Base-by-base conservation (phyloP, 352 stramenopile genomes). In the Thalassiosira livingstoniorum region DNA sequence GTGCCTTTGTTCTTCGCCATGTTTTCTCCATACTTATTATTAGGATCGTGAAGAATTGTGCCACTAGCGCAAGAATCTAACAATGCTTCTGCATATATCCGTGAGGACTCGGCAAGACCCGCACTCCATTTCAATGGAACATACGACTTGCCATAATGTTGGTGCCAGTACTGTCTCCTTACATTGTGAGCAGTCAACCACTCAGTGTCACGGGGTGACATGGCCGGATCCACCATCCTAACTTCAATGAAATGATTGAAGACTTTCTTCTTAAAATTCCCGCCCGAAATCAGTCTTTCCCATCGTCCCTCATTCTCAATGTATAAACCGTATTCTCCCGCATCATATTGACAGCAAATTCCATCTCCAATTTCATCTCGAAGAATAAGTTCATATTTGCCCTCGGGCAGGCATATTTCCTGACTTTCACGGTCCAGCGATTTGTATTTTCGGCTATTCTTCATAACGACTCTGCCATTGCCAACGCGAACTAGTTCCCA, bases 1-100 rank as follows among this genome's bases (percentile, higher is more conserved):
- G 34, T 60, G 31, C 67, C 67, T 27, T 75, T 75, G 29, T 75
- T 75, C 54, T 54, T 74, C 3, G 67, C 67, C 67, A 75, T 67
- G 25, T 75, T 75, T 23, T 75, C 67, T 4, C 67, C 67, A 42
- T 67, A 66, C 18, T 18, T 3, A 21, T 57, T 75, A 32, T 57
- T 18, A 42, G 67, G 54, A 65, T 75, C 67, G 35, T 75, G 67
- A 21, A 64, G 25, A 15, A 75, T 75, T 2, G 23, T 11, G 0
- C 27, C 4, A 60, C 39, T 25, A 47, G 55, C 67, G 29, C 67
- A 75, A 7, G 67, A 53, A 43, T 55, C 54, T 25, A 75, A 31
- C 31, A 75, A 51, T 58, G 65, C 43, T 34, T 66, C 29, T 5
- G 67, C 67, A 32, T 75, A 75, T 13, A 45, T 13, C 37, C 62